Percentiles rank a stretch among this genome's conserved stretches.
Conservation (phyloP, 805 yeast species). For the Candida glaebosa region DNA sequence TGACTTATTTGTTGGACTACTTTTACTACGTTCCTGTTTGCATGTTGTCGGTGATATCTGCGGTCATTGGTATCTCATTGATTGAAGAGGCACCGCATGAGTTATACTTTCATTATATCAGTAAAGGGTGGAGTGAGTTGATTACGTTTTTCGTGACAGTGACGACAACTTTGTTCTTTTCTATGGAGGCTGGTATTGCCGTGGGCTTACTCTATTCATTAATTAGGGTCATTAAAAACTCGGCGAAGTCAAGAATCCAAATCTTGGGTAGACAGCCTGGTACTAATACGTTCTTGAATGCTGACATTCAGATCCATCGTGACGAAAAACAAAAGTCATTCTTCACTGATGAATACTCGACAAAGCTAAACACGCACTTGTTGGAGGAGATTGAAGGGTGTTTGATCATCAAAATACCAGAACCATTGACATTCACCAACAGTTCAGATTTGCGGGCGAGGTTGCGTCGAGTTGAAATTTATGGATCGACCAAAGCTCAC, state of each 20-base stretch:
- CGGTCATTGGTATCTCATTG: conserved; percentile 59
- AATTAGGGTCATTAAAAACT: conserved; percentile 55
- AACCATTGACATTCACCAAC: conserved; percentile 86
- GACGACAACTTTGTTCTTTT: conserved; percentile 40
- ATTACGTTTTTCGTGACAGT: conserved; percentile 42
- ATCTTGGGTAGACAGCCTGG: conserved; percentile 43
- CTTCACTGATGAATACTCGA: conserved; percentile 32
- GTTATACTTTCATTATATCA: conserved; percentile 63
- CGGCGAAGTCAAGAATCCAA: conserved; percentile 42
- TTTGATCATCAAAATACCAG: conserved; percentile 76
- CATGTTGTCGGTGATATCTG: conserved; percentile 74
- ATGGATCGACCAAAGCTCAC: conserved; percentile 42
- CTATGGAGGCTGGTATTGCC: conserved; percentile 86
- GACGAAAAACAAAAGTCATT: conserved; percentile 11
- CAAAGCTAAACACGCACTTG: conserved; percentile 32
- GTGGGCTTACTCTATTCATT: conserved; percentile 83
- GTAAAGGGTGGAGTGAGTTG: conserved; percentile 76
- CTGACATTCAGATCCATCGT: conserved; percentile 25
- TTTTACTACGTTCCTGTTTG: conserved; percentile 77
- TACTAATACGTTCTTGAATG: conserved; percentile 38
- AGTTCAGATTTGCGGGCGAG: conserved; percentile 55
- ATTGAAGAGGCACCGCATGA: conserved; percentile 85
- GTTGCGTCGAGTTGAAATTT: conserved; percentile 38
- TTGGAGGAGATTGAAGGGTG: conserved; percentile 55
- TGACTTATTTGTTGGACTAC: conserved; percentile 54